phyloP scores from a whole-genome alignment of 768 basidiomycete species.

The Suillus paluster region DNA sequence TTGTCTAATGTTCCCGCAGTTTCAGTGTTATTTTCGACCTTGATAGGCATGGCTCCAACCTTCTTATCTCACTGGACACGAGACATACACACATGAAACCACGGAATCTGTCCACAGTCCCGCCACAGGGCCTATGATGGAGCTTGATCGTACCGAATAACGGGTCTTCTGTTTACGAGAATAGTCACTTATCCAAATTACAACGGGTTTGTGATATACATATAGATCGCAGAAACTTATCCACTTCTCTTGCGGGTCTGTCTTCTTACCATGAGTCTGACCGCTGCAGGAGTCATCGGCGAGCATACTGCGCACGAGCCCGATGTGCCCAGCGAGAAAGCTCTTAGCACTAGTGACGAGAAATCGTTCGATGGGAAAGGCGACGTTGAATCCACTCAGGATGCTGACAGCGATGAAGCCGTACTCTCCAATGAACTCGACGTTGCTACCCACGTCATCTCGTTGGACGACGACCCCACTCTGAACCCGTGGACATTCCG shows the following conservation, averaged over 20 bases:
- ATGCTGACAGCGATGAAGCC: conserved; percentile 30
- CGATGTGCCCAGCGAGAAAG: conserved; percentile 9
- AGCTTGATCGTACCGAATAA: background rate
- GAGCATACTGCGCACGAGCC: background rate
- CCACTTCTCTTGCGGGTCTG: background rate
- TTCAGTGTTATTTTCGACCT: background rate
- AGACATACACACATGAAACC: background rate
- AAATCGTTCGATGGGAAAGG: conserved; percentile 33
- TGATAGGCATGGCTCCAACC: background rate
- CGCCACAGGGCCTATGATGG: no score
- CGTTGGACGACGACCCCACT: conserved; percentile 47
- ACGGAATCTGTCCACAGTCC: background rate
- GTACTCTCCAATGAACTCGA: conserved; percentile 47
- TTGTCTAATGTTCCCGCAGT: background rate
- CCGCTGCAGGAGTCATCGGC: background rate
- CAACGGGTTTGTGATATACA: background rate
- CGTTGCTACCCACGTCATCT: conserved; percentile 47
- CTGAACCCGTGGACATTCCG: conserved; percentile 52
- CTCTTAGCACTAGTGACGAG: conserved; percentile 27
- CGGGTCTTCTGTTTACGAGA: background rate
- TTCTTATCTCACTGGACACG: background rate
- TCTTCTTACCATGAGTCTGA: conserved; percentile 5
- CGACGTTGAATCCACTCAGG: conserved; percentile 38
- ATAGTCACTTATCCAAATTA: conserved; percentile 12
- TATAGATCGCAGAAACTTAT: background rate